Base-by-base conservation (phyloP, 345 rosid genomes). In the Populus ilicifolia region DNA sequence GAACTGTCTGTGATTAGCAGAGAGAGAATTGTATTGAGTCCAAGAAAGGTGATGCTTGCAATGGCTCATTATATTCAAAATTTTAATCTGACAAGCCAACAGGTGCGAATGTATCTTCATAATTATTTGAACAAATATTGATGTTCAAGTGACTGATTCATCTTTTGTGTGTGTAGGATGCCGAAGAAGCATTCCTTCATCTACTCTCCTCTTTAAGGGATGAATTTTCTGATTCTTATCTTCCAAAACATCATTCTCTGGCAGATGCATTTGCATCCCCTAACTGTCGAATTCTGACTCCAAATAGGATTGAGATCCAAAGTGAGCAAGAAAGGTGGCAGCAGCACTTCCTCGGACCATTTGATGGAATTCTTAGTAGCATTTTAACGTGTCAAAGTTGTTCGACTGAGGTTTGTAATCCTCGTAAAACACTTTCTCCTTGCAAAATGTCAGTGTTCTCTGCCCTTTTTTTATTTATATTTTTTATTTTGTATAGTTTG, bases 121-220 rank as follows among this genome's bases (percentile, higher is more conserved):
- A 27, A 27, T 64, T 39, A 67, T 77, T 50, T 71, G 35, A 16
- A 39, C 33, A 27, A 56, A 44, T 21, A 63, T 41, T 36, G 72
- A 7, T 67, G 36, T 63, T 71, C 25, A 27, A 23, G 21, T 73
- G 43, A 61, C 65, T 70, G 75, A 85, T 48, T 77, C 50, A 64
- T 74, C 23, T 61, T 66, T 62, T 63, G 67, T 73, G 44, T 79
- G 63, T 44, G 52, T 82, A 95, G 99, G 98, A 95, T 86, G 97
- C 98, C 62, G 92, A 87, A 30, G 98, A 95, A 90, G 99, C 98
- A 27, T 84, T 95, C 81, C 93, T 90, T 87, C 96, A 89, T 85
- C 86, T 95, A 17, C 81, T 90, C 38, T 89, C 91, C 52, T 91
- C 96, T 74, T 77, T 95, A 82, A 90, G 94, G 85, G 87, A 89